These are phyloP conservation scores for Annona squamosa DNA, from an alignment of 164 flowering plant species.

Conservation along the genomic window DNA sequence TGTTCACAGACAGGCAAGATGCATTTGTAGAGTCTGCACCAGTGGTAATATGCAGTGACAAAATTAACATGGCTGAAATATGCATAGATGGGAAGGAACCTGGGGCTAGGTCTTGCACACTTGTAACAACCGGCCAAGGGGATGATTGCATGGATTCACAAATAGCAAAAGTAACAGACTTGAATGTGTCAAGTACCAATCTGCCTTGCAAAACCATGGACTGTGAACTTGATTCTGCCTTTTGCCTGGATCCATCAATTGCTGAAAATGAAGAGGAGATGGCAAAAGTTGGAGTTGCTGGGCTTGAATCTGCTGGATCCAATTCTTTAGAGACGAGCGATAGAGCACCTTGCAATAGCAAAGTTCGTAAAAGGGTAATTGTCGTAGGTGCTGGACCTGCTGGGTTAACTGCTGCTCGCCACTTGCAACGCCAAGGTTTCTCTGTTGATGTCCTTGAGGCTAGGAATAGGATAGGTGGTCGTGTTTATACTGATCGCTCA, in stretches of 20 bases:
- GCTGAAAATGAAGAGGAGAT: background rate
- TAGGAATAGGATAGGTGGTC: conserved; percentile 86
- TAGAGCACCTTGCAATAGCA: conserved; percentile 22
- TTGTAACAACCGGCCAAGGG: conserved; percentile 10
- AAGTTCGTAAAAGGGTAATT: conserved; percentile 46
- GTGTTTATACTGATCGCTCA: conserved; percentile 82
- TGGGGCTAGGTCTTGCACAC: background rate
- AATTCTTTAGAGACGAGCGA: conserved; percentile 16
- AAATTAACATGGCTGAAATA: background rate
- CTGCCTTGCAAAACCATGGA: conserved; percentile 22
- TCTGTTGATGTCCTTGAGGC: conserved; percentile 84
- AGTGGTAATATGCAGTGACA: background rate
- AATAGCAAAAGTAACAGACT: conserved; percentile 7
- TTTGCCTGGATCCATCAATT: conserved; percentile 9
- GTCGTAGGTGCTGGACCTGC: conserved; percentile 99
- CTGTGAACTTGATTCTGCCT: conserved; percentile 10
- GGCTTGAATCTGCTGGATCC: conserved; percentile 12
- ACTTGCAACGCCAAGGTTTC: conserved; percentile 91
- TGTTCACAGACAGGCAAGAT: background rate
- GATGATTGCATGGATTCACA: conserved; percentile 19
- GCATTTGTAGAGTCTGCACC: background rate
- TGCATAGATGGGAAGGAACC: background rate
- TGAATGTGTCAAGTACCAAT: conserved; percentile 19
- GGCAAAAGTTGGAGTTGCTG: background rate
- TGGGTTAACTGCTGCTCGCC: conserved; percentile 95